Evolutionary conservation across 441 rosid genomes (phyloP).

Genomic region (Flueggea neowawraea): DNA sequence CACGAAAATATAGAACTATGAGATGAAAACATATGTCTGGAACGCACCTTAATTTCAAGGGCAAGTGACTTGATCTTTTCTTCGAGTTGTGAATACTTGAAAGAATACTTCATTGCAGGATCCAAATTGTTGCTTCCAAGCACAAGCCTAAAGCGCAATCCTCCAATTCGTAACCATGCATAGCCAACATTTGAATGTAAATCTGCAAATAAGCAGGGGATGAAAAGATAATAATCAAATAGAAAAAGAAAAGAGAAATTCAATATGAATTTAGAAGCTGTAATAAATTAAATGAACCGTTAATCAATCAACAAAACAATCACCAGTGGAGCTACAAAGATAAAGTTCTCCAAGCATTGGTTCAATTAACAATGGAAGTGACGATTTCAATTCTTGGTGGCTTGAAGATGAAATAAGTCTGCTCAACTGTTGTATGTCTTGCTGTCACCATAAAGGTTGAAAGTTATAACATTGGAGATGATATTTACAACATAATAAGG

Average conservation of each 20-base stretch:
- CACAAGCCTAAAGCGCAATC: constrained; percentile 72
- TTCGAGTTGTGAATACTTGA: constrained; percentile 53
- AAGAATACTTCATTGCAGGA: constrained; percentile 75
- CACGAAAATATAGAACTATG: too few species aligned
- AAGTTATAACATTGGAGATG: background rate
- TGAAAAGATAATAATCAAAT: constrained; percentile 8
- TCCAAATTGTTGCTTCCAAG: constrained; percentile 64
- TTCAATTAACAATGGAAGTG: constrained; percentile 38
- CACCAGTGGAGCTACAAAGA: constrained; percentile 47
- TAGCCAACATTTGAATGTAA: constrained; percentile 51
- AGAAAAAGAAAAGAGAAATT: background rate
- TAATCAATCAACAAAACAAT: constrained; percentile 2
- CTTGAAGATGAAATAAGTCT: constrained; percentile 55
- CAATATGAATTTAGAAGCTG: background rate
- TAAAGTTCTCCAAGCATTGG: constrained; percentile 68
- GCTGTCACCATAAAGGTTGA: constrained; percentile 27
- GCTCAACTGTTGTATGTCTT: constrained; percentile 41
- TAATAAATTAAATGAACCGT: background rate
- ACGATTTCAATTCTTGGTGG: constrained; percentile 58
- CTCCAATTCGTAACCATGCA: constrained; percentile 80
- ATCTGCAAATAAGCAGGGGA: constrained; percentile 29
- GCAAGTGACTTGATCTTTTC: constrained; percentile 57
- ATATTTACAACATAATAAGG: constrained; percentile 1
- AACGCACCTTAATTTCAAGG: constrained; percentile 74
- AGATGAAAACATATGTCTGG: background rate